Base-by-base conservation (phyloP, 257 asterid species). In the Plantago ovata region DNA sequence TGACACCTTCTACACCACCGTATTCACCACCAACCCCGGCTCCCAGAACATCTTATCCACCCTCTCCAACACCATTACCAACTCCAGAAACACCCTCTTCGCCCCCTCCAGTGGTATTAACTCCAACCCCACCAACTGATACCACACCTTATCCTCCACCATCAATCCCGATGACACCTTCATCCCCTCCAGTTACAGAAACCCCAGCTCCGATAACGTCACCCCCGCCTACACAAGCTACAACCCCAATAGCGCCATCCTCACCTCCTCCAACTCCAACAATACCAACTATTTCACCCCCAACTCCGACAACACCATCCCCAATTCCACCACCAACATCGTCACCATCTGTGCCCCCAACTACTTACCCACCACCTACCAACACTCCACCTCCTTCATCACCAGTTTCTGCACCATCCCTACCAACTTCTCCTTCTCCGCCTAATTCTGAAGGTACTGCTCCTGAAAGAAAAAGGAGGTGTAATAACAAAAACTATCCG, bases 401-500 rank as follows among this genome's bases (percentile, higher is more conserved):
- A 7, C 55, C 74, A 5, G 15, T 74, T 2, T n/a, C 60, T 0
- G 3, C 54, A 1, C 1, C 41, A 1, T 12, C 48, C 10, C 2
- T 49, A 0, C 40, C 71, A 6, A 7, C 76, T 1, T 61, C 48
- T 3, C 41, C 53, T 10, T 54, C 69, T 10, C 56, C 65, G 0
- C 36, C 56, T 0, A 65, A 72, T 38, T 48, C 56, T 56, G 68
- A 18, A 4, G 55, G 20, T 3, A 67, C n/a, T 0, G 73, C 56
- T 0, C 69, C 59, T 16, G 72, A 16, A 33, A 69, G 63, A 55
- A 78, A 68, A 61, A 64, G 44, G 11, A 75, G 77, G 65, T 79
- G 90, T 66, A 72, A 36, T 61, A 75, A 67, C 73, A 64, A 13
- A 52, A 47, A 60, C 28, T 74, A 57, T 54, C 72, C 75, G 5